A percentile compares a stretch with the other conserved stretches of the same genome.
Conservation (phyloP, 305 asterid genomes). For the Fraxinus nigra region DNA sequence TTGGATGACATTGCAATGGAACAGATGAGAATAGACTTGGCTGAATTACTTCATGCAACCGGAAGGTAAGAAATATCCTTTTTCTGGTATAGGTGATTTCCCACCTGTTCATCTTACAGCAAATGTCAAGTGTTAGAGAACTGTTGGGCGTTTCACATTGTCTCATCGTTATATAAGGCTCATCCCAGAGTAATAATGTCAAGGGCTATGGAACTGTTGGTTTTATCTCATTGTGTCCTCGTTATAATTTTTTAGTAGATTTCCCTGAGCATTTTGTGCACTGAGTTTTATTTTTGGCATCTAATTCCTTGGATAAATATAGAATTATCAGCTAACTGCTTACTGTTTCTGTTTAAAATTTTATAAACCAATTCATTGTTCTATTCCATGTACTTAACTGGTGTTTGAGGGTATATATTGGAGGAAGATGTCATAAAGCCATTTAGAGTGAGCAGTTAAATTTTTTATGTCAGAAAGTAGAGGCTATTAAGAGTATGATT, state of each 20-base stretch:
- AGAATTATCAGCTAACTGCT: background rate
- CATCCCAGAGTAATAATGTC: background rate
- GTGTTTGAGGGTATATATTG: background rate
- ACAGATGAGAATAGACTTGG: slow-evolving; percentile 79
- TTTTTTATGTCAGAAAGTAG: background rate
- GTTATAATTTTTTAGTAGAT: background rate
- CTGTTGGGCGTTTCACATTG: background rate
- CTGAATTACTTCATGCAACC: slow-evolving; percentile 76
- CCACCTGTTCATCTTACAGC: slow-evolving; percentile 3
- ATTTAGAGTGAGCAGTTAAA: background rate
- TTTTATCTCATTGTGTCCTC: background rate
- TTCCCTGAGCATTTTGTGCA: slow-evolving; percentile 1
- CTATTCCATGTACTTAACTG: slow-evolving; percentile 2
- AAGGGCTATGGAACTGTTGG: background rate
- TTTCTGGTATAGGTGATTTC: slow-evolving; percentile 6
- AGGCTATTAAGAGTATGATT: background rate
- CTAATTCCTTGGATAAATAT: slow-evolving; percentile 1
- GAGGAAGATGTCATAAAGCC: background rate
- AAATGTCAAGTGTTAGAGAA: background rate
- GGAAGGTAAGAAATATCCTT: slow-evolving; percentile 60
- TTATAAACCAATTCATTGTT: background rate
- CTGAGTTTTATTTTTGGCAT: background rate
- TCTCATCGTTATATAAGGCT: background rate
- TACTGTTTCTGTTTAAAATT: background rate
- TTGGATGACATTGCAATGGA: slow-evolving; percentile 58